A percentile compares a stretch with the other conserved stretches of the same genome.
Conservation (phyloP, 352 stramenopile species). For the Pythium guiyangense region DNA sequence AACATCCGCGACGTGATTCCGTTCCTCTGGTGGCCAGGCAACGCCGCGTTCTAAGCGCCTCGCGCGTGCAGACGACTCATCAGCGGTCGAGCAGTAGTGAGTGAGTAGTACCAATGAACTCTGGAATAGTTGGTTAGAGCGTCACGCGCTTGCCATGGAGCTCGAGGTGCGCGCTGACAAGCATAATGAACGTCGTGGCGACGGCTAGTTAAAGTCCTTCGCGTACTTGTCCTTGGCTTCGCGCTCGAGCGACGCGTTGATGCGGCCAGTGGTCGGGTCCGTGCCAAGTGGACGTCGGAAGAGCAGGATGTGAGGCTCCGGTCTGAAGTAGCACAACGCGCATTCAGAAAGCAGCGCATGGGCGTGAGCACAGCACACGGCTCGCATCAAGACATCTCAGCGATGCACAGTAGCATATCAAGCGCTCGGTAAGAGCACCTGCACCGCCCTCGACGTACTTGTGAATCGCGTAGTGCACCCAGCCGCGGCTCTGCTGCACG, state of each 20-base stretch:
- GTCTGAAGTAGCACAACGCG: slow-evolving; percentile 42
- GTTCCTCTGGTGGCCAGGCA: slow-evolving; percentile 94
- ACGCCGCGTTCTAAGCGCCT: slow-evolving; percentile 84
- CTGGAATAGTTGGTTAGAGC: no score
- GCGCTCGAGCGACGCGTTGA: slow-evolving; percentile 93
- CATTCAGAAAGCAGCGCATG: slow-evolving; percentile 1
- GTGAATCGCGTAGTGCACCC: slow-evolving; percentile 99
- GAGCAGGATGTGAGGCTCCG: slow-evolving; percentile 98
- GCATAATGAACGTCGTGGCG: background rate
- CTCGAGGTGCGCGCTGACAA: no score
- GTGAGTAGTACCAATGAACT: no score
- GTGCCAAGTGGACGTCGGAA: slow-evolving; percentile 97
- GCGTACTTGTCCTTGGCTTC: slow-evolving; percentile 96
- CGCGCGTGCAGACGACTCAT: no score
- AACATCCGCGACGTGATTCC: slow-evolving; percentile 99
- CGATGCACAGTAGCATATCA: background rate
- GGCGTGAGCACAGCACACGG: background rate
- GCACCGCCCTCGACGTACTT: slow-evolving; percentile 57
- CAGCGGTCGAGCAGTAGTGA: no score
- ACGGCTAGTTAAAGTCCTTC: slow-evolving; percentile 66
- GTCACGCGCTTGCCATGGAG: no score
- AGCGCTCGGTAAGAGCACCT: background rate
- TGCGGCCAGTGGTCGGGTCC: slow-evolving; percentile 92
- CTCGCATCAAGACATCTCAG: background rate
- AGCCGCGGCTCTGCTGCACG: slow-evolving; percentile 97